These are phyloP conservation scores for Russula brevipes DNA, from an alignment of 768 basidiomycete genomes.

Conservation along the genomic window DNA sequence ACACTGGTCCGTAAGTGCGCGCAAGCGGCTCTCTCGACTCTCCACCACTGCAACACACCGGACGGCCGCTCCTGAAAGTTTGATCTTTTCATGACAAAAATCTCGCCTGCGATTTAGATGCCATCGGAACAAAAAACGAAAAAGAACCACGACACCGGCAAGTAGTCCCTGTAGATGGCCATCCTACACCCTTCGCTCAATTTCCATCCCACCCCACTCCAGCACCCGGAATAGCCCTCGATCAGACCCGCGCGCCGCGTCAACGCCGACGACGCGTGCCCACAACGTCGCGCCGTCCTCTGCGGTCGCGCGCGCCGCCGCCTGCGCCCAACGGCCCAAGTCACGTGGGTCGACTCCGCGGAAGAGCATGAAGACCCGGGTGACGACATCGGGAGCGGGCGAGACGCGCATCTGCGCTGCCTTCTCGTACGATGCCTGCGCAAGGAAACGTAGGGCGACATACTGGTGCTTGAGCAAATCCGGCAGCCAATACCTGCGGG, in stretches of 20 bases:
- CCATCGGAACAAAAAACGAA: too few species aligned
- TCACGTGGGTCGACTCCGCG: conserved; percentile 32
- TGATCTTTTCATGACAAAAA: too few species aligned
- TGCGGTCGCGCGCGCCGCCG: conserved; percentile 22
- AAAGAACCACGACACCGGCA: too few species aligned
- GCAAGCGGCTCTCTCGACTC: too few species aligned
- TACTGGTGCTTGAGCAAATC: conserved; percentile 36
- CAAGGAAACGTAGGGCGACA: conserved; percentile 42
- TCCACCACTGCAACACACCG: too few species aligned
- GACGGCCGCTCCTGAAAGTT: too few species aligned
- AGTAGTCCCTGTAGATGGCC: too few species aligned
- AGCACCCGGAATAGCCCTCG: conserved; percentile 33
- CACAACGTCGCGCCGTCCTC: conserved; percentile 29
- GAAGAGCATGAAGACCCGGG: conserved; percentile 46
- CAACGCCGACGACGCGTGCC: conserved; percentile 35
- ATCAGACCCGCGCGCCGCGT: conserved; percentile 30
- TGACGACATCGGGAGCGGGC: conserved; percentile 37
- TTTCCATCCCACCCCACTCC: too few species aligned
- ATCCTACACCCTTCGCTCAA: too few species aligned
- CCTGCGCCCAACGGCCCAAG: conserved; percentile 28
- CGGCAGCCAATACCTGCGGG: conserved; percentile 40
- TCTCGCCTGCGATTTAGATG: too few species aligned
- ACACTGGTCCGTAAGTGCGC: too few species aligned
- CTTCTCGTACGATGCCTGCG: conserved; percentile 39
- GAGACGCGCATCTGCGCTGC: conserved; percentile 33